Evolutionary conservation across 768 basidiomycete genomes (phyloP), one percentile per base, ranked within the genome.

Genomic region (Pisolithus tinctorius): DNA sequence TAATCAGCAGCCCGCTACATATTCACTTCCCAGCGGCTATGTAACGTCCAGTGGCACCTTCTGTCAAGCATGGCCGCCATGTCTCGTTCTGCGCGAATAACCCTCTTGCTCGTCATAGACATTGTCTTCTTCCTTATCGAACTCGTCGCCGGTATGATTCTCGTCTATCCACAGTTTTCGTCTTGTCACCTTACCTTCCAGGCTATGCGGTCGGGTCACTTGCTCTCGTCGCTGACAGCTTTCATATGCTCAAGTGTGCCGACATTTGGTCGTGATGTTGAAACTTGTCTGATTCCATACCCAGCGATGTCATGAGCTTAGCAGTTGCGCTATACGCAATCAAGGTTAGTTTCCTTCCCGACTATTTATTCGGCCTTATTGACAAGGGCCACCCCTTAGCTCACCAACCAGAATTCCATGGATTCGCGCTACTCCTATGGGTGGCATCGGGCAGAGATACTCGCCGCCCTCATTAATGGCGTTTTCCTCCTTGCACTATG

Each of bases 361-460:
- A 11, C 34, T 34, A 54, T 57, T 38, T 45, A 23, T 26, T 51
- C 41, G 23, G 42, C 48, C 49, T 27, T 48, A 23, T 45, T 54
- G 43, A 50, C 47, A 44, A 16, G 7, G 46, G 31, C 49, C 49
- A 37, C 58, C 17, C 61, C 38, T 9, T 58, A 93, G 88, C 76
- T 93, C 50, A 82, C 87, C 34, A 74, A 75, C 34, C 74, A 75
- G 50, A 78, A 72, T 29, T 70, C 80, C 27, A 71, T 70, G 30
- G 81, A 86, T 69, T 79, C 86, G 27, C 80, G 83, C 46, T 96
- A 96, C 69, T 93, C 95, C 4, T 98, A 98, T 65, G 95, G 94
- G n/a, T 98, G 94, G 95, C 94, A 98, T 69, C 79, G 96, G 55
- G 96, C 96, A 16, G 94, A 96, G 64, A 94, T 96, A 55, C 79